Evolutionary conservation across 2,329 filamentous ascomycete species (phyloP), one percentile per base, ranked within the genome.

Genomic region (Ceratocystis huliohia): DNA sequence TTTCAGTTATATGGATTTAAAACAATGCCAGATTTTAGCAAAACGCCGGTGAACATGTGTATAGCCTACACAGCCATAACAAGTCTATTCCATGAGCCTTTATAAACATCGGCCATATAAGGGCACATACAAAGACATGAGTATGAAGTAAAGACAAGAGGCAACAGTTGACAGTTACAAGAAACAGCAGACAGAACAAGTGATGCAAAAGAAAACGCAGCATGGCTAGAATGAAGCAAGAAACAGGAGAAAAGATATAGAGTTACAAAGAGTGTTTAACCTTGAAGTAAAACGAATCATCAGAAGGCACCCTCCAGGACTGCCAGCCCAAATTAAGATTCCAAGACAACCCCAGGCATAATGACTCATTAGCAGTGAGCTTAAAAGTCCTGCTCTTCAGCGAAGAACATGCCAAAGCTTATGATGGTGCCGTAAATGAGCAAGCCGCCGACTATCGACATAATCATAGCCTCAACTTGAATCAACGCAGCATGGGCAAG

Each of bases 381-480:
- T 78, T 78, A 97, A 76, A 97, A 99, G 72, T 97, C 94, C 74
- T 96, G 89, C 75, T 97, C 91, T 77, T 97, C 92, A 75, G 93
- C 88, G 81, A 99, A 99, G 80, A 97, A 99, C 86, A 96, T 89
- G 70, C 89, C 88, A 77, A 99, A 99, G 78, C 89, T 94, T 78
- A 99, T 95, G 74, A 99, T 96, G 62, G 94, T 99, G 67, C 91
- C 90, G 78, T 99, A 99, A 75, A 99, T 99, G 74, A 99, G 79
- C 68, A 96, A 80, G 64, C 94, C 94, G 33, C 94, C 94, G 64
- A 93, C 78, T 72, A 99, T 88, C 64, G 89, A 95, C 94, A 99
- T 99, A 74, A 91, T 79, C 86, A 96, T 96, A 62, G 94, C 94
- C 64, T 90, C 86, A 67, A 88, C 76, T 69, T 85, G 79, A 74